Conservation (phyloP, 495 filamentous ascomycete genomes). For the Cercophora sp. region DNA sequence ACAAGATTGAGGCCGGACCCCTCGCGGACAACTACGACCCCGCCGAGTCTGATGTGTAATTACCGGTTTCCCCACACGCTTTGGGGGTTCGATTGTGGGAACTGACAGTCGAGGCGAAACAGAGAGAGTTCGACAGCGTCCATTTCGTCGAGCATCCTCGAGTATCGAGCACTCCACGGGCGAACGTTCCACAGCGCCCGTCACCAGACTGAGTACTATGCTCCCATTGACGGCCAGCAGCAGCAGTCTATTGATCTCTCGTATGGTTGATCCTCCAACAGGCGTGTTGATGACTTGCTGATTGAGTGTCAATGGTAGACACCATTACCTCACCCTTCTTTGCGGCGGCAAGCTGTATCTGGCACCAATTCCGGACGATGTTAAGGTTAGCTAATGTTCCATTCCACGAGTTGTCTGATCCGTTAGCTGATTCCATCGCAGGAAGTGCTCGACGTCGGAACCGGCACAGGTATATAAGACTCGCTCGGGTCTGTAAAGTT, state of each 20-base stretch:
- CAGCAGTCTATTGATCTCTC: slow-evolving; percentile 2
- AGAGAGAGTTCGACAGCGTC: slow-evolving; percentile 7
- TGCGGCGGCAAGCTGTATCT: not conserved
- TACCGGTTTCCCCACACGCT: too few relatives aligned
- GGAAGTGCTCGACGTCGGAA: not conserved
- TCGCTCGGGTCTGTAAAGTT: too few relatives aligned
- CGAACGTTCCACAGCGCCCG: slow-evolving; percentile 4
- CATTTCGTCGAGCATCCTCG: slow-evolving; percentile 1
- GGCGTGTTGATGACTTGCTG: not conserved
- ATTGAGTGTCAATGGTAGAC: not conserved
- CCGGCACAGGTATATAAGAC: slow-evolving; percentile 9
- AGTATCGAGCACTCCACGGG: slow-evolving; percentile 2
- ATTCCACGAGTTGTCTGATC: not conserved
- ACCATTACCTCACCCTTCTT: slow-evolving; percentile 3
- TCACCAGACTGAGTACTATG: not conserved
- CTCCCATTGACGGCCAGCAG: not conserved
- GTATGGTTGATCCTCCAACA: not conserved
- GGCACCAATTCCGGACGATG: not conserved
- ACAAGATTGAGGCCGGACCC: too few relatives aligned
- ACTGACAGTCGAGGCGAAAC: too few relatives aligned
- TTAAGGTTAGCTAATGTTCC: not conserved
- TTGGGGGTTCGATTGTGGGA: too few relatives aligned
- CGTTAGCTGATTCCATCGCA: not conserved
- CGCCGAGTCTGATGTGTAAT: too few relatives aligned
- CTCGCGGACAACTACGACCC: too few relatives aligned